Base-by-base conservation (phyloP, 805 yeast genomes). In the Candida silvicultrix region DNA sequence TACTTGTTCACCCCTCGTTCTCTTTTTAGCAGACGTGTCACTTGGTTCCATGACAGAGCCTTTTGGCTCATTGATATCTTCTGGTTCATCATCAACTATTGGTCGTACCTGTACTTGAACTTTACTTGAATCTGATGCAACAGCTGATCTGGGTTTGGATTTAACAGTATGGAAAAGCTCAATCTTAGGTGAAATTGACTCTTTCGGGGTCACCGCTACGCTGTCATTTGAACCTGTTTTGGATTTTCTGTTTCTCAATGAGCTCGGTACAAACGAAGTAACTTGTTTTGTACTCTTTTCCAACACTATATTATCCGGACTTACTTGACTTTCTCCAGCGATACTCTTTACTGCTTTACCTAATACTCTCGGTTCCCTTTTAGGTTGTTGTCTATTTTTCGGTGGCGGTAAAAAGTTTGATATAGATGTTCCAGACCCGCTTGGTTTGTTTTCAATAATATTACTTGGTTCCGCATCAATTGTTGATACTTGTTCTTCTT, bases 1-100 rank as follows among this genome's bases (percentile, higher is more conserved):
- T 2, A 18, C 19, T 2, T 38, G 45, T 2, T 42, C 38, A 12
- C 38, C 53, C 14, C 35, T 45, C 2, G 49, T 50, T 44, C 42
- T 20, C 21, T 35, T 31, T 21, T 36, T 19, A 14, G 25, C 16
- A 31, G 19, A 20, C 11, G 15, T 21, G n/a, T 16, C 21, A n/a
- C n/a, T n/a, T n/a, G n/a, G n/a, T n/a, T n/a, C n/a, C n/a, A n/a
- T n/a, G n/a, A n/a, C n/a, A n/a, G n/a, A n/a, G n/a, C n/a, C 25
- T 23, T 6, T 23, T 23, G 25, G 25, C 25, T 23, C 25, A n/a
- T n/a, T n/a, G n/a, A n/a, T n/a, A n/a, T n/a, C n/a, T 29, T 29
- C 15, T 23, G 28, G 28, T 34, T n/a, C n/a, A 23, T 36, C 28
- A 8, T 35, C 44, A 4, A 14, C 22, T 23, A 38, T 36, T 21